Conservation (phyloP, 2,329 filamentous ascomycete genomes). For the Colletotrichum scovillei region DNA sequence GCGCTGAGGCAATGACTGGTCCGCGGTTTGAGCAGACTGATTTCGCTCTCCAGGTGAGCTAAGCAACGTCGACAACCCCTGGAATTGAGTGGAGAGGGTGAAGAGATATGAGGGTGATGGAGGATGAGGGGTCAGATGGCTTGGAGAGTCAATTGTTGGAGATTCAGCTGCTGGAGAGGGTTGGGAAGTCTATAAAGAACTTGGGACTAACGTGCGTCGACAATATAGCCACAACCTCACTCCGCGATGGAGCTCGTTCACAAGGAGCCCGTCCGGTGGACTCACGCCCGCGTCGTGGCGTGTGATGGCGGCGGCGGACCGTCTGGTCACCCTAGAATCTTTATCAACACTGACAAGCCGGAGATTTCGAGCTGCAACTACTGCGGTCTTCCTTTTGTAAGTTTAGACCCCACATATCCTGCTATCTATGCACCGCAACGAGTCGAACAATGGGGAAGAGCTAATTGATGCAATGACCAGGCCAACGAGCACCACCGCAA, state of each 20-base stretch:
- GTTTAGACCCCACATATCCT: conserved; percentile 49
- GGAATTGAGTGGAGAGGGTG: background rate
- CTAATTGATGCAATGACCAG: conserved; percentile 56
- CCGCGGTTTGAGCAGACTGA: conserved; percentile 98
- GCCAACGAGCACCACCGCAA: conserved; percentile 90
- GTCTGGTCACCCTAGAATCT: conserved; percentile 90
- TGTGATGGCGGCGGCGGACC: conserved; percentile 95
- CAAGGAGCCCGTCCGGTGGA: conserved; percentile 94
- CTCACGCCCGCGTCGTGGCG: conserved; percentile 80
- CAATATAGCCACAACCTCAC: conserved; percentile 80
- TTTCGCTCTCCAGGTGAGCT: conserved; percentile 84
- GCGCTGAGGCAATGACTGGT: conserved; percentile 87
- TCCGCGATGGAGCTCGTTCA: conserved; percentile 97
- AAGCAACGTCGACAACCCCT: conserved; percentile 39
- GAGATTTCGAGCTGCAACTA: conserved; percentile 92
- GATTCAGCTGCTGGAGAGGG: too few species aligned
- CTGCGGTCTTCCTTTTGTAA: conserved; percentile 92
- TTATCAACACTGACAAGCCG: conserved; percentile 98
- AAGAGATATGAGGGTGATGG: background rate
- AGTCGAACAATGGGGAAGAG: background rate
- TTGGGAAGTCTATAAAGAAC: too few species aligned
- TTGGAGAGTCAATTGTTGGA: too few species aligned
- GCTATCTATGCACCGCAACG: background rate
- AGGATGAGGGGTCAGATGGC: too few species aligned
- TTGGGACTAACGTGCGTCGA: background rate